Conservation (phyloP, 2,329 filamentous ascomycete species). For the Calonectria hawksworthii region DNA sequence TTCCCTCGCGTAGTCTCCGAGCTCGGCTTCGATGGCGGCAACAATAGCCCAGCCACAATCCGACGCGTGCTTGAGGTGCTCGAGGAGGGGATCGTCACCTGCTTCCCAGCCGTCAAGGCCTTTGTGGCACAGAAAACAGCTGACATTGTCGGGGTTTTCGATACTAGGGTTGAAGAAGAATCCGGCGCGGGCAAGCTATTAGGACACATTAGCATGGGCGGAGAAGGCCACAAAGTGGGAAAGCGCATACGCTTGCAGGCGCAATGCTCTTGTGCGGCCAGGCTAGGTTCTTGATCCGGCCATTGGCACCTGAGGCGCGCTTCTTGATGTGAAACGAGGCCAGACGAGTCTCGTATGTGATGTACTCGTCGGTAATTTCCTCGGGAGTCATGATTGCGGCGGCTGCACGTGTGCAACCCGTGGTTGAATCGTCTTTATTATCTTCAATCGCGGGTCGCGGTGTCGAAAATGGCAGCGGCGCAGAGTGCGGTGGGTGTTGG, state of each 20-base stretch:
- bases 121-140: constrained; percentile 89
- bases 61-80: constrained; percentile 87
- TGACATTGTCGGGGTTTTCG: constrained; percentile 86
- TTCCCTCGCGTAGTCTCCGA: constrained; percentile 74
- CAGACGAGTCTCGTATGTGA: constrained; percentile 81
- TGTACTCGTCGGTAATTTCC: constrained; percentile 62
- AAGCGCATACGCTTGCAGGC: constrained; percentile 47
- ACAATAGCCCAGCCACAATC: constrained; percentile 91
- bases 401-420: constrained; percentile 38
- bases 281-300: constrained; percentile 66
- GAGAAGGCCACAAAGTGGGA: constrained; percentile 8
- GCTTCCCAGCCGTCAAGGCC: constrained; percentile 93
- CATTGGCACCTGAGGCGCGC: constrained; percentile 75
- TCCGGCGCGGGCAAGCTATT: constrained; percentile 87
- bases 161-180: constrained; percentile 88
- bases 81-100: constrained; percentile 83
- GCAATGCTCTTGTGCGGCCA: constrained; percentile 79
- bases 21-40: constrained; percentile 71
- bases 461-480: constrained; percentile 23
- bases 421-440: constrained; percentile 31
- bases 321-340: constrained; percentile 85
- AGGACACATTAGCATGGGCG: constrained; percentile 38
- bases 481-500: constrained; percentile 18
- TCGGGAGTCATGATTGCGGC: constrained; percentile 48
- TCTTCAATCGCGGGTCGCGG: constrained; percentile 38